Evolutionary conservation across 1,139 yeast species (phyloP), one percentile per base, ranked within the genome.

Genomic region (Suhomyces anneliseae): DNA sequence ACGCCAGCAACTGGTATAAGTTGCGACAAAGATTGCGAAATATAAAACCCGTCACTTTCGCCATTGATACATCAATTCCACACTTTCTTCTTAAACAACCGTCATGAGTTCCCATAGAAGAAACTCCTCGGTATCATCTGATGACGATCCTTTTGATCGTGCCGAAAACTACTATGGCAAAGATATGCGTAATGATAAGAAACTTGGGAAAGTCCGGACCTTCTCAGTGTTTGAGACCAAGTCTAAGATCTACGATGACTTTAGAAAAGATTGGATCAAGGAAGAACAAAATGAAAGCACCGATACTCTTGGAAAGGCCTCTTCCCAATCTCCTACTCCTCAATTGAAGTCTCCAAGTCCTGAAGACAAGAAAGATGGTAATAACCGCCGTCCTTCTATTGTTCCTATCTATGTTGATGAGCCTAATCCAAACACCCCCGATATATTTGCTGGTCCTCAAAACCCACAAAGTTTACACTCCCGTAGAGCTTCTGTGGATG

Each of bases 141-240:
- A 76, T 10, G 68, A 69, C 39, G 87, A 83, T 60, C 95, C 95
- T 0, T 84, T 74, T 54, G 85, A 85, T 14, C 68, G 71, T 12
- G 80, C 95, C 0, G 93, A 87, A 48, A 72, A 77, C 31, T 88
- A 88, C 61, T 87, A 87, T 62, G 89, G 90, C 4, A 83, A 86
- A 2, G 68, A 65, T 15, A 81, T 83, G 2, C 82, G 82, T 55
- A 85, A 86, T 2, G 64, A 78, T n/a, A 64, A 60, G 44, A 69
- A 62, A 45, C 57, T 67, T 34, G 78, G 74, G 32, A 66, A 83
- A 48, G 74, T 73, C 4, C 66, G 87, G 56, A 82, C 90, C 0
- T 66, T 72, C 60, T 76, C 82, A 6, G 76, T 77, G 9, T 68
- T 74, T 46, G 74, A 72, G 52, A 53, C 63, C 34, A 62, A 56